phyloP scores from a whole-genome alignment of 2,329 filamentous ascomycete genomes.

The Ophiostoma quercus region DNA sequence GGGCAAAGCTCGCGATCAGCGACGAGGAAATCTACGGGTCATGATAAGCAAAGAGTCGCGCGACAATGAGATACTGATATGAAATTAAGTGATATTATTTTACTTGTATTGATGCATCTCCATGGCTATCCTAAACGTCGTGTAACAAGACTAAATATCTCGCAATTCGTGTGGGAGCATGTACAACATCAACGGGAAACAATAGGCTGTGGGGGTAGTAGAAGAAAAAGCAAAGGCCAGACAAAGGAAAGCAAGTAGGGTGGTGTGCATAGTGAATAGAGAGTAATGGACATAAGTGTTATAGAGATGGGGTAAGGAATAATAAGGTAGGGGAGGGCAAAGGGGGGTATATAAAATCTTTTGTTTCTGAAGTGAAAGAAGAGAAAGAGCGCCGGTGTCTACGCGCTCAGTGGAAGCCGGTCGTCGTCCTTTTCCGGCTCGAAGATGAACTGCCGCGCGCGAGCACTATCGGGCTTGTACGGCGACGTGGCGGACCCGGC shows the following conservation, averaged over 20 bases:
- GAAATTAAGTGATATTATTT: neutral
- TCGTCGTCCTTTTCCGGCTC: slow-evolving; percentile 34
- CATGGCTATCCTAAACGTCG: slow-evolving; percentile 19
- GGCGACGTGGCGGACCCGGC: slow-evolving; percentile 16
- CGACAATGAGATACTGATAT: neutral
- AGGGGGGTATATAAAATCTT: slow-evolving; percentile 24
- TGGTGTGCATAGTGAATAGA: neutral
- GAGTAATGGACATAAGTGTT: neutral
- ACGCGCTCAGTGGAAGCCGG: slow-evolving; percentile 31
- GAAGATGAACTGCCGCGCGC: slow-evolving; percentile 33
- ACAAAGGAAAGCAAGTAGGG: neutral
- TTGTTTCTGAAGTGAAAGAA: neutral
- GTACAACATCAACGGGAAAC: neutral
- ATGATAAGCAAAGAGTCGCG: neutral
- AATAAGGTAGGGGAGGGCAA: slow-evolving; percentile 2
- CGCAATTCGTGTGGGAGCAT: neutral
- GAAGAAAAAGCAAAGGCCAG: slow-evolving; percentile 5
- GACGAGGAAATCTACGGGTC: slow-evolving; percentile 21
- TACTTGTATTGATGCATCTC: slow-evolving; percentile 7
- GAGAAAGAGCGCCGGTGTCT: slow-evolving; percentile 6
- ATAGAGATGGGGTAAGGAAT: neutral
- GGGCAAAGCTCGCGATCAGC: slow-evolving; percentile 16
- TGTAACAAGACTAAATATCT: neutral
- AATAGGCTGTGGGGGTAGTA: slow-evolving; percentile 8
- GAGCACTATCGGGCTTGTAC: slow-evolving; percentile 34